Evolutionary conservation across 441 rosid genomes (phyloP), one percentile per base, ranked within the genome.

Genomic region (Erysimum cheiri): DNA sequence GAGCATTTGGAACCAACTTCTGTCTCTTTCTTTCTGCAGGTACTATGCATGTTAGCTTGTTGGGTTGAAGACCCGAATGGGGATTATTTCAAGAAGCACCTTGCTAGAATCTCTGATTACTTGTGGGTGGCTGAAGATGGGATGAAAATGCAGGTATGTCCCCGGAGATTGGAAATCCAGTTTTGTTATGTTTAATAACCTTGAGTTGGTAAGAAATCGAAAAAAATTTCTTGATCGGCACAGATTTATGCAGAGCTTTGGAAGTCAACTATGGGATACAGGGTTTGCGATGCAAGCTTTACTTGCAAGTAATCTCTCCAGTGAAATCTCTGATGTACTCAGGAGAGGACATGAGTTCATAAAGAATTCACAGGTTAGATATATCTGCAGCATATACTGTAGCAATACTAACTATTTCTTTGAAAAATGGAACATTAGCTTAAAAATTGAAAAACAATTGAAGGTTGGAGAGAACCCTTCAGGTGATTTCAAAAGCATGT

Each of bases 11-110:
- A 49, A 29, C 31, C 58, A 31, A 14, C 29, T 76, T 24, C 1
- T 31, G 2, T 41, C 36, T 49, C 5, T 41, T 24, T 49, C 5
- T 41, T 24, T 47, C n/a, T 40, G 44, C 63, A 83, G 79, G 69
- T 63, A 13, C 17, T 81, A 32, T 72, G 74, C 40, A 86, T 84
- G 91, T 83, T 86, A 17, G 81, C 85, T 15, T 84, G 88, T 43
- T 86, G 88, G 88, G 84, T 75, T 22, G 88, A 84, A 70, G 77
- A 86, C 59, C 85, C 87, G 8, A 49, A 81, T 17, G 84, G 85
- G 26, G 61, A 69, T 32, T 47, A 57, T 40, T 83, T 82, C 71
- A 82, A 86, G 80, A 81, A 79, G 58, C 90, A 86, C 64, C 77
- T 77, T 9, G 4, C 66, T 19, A 68, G 80, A 37, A 36, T 68